These are phyloP conservation scores for Coemansia sp. DNA, from an alignment of 192 early-diverging fungal species.

Conservation along the genomic window DNA sequence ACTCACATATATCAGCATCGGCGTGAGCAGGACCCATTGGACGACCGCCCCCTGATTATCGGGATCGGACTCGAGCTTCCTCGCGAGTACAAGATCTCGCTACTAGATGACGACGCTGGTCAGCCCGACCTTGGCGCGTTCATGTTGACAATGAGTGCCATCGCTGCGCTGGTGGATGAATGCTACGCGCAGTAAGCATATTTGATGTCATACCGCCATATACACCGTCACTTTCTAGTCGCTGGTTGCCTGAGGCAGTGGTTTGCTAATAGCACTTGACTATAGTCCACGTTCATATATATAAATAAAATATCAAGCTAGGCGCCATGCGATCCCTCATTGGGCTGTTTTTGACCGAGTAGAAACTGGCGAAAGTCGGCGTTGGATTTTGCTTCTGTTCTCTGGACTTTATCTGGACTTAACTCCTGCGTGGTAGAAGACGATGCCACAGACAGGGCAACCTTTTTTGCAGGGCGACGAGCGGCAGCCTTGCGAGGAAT, in stretches of 20 bases:
- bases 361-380: slow-evolving; percentile 43
- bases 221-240: slow-evolving; percentile 71
- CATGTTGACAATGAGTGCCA: slow-evolving; percentile 8
- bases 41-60: slow-evolving; percentile 32
- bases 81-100: slow-evolving; percentile 21
- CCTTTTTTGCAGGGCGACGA: slow-evolving; percentile 33
- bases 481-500: slow-evolving; percentile 25
- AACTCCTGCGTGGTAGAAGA: not conserved
- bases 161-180: slow-evolving; percentile 20
- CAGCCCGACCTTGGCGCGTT: slow-evolving; percentile 10
- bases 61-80: slow-evolving; percentile 38
- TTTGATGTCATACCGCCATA: slow-evolving; percentile 89
- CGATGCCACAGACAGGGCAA: not conserved
- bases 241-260: slow-evolving; percentile 68
- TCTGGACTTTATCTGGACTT: not conserved
- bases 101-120: slow-evolving; percentile 3
- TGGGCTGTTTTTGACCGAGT: not conserved
- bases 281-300: not conserved
- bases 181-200: slow-evolving; percentile 61
- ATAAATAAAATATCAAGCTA: not conserved
- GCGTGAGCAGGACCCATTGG: slow-evolving; percentile 18
- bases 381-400: slow-evolving; percentile 16
- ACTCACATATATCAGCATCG: slow-evolving; percentile 34
- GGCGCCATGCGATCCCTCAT: not conserved
- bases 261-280: not conserved